Base-by-base conservation (phyloP, 1,284 basidiomycete species). In the Athelia sp. region DNA sequence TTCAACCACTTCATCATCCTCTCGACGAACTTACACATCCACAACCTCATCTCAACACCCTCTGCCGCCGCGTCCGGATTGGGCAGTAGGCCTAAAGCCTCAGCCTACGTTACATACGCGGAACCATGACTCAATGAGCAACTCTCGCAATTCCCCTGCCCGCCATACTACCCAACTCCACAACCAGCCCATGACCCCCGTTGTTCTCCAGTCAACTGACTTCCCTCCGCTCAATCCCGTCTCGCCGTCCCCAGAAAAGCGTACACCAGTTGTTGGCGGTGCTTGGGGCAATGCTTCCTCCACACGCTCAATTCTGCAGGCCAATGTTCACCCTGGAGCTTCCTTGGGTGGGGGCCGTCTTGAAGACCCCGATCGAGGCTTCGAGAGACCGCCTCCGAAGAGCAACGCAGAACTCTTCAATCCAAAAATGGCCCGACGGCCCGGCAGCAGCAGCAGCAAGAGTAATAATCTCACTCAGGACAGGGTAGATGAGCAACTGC, bases 61-160 rank as follows among this genome's bases (percentile, higher is more conserved):
- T 21, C 72, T 91, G 43, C 88, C 88, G 10, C 69, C 87, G 3
- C 76, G 88, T 50, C 88, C 88, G 35, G 88, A 91, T 61, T 91
- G 89, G 88, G 88, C 88, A 19, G 86, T 90, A 11, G 87, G 87
- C 8, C 70, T 90, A 31, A 86, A 84, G 61, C 79, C 87, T 0
- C 81, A 86, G 53, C 79, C 82, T 38, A 82, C 78, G 11, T 63
- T 84, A 38, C 78, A 81, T 54, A 9, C 15, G 1, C 65, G 69
- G 35, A 66, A 70, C 48, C 60, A 67, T 43, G 76, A 24, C 75
- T 76, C 52, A 50, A 57, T 52, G 51, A 64, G 53, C 42, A 49
- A 58, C 48, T 62, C 71, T 32, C 69, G 69, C 6, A 40, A n/a
- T 21, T 71, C 73, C 1, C 70, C 75, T 11, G 66, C 67, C 13